A percentile compares a stretch with the other conserved stretches of the same genome.
phyloP scores from a whole-genome alignment of 1,139 yeast genomes.

The Suhomyces bolitotheri region DNA sequence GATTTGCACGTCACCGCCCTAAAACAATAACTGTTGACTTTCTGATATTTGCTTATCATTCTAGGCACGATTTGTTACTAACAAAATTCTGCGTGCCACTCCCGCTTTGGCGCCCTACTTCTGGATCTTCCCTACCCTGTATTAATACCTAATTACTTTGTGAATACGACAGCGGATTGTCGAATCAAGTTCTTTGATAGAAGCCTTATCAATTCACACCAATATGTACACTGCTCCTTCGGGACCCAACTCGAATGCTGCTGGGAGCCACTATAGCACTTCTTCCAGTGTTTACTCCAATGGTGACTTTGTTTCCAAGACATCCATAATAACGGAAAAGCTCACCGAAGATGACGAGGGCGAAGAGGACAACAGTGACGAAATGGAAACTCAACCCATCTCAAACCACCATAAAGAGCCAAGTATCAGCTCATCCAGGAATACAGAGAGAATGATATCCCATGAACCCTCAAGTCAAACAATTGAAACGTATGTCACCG shows the following conservation, averaged over 20 bases:
- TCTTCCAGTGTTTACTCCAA: slow-evolving; percentile 40
- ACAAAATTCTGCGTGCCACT: background rate
- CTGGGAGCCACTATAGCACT: slow-evolving; percentile 26
- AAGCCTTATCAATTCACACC: background rate
- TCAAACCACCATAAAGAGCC: too few species aligned
- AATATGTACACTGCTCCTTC: slow-evolving; percentile 10
- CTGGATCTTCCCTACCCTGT: background rate
- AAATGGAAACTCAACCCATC: too few species aligned
- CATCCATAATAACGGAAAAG: slow-evolving; percentile 11
- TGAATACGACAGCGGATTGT: too few species aligned
- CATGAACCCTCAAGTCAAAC: slow-evolving; percentile 28
- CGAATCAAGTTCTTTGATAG: too few species aligned
- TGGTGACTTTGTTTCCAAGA: slow-evolving; percentile 18
- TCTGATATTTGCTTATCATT: background rate
- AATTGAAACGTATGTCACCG: slow-evolving; percentile 30
- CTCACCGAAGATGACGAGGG: slow-evolving; percentile 21
- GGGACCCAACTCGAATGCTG: slow-evolving; percentile 3
- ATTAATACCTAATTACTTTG: too few species aligned
- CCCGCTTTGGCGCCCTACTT: background rate
- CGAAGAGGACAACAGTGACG: too few species aligned
- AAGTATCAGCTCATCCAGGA: background rate
- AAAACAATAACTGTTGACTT: background rate
- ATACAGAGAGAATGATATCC: background rate
- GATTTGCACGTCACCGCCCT: too few species aligned
- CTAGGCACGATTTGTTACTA: background rate